These are phyloP conservation scores for Colletotrichum salicis DNA, from an alignment of 2,329 filamentous ascomycete species.

Conservation along the genomic window DNA sequence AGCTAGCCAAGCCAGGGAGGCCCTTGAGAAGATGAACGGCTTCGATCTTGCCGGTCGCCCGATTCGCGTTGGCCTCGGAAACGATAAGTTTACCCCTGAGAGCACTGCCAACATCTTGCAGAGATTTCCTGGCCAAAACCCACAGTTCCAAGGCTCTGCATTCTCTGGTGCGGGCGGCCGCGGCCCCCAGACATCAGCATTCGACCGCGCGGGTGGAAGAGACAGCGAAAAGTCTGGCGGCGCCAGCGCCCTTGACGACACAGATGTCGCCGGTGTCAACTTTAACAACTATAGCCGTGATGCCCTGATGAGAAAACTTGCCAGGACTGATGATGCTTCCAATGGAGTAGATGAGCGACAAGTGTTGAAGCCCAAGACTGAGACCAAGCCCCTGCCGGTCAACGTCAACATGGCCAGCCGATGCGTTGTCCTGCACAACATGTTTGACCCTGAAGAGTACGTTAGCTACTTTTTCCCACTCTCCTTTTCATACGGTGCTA, in stretches of 20 bases:
- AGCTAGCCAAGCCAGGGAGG: constrained; percentile 89
- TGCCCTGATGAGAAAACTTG: constrained; percentile 98
- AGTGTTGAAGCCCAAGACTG: constrained; percentile 80
- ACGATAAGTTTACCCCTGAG: constrained; percentile 99
- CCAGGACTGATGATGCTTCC: constrained; percentile 86
- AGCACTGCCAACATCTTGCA: constrained; percentile 92
- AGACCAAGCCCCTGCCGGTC: constrained; percentile 80
- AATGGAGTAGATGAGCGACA: constrained; percentile 76
- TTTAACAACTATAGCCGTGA: constrained; percentile 99
- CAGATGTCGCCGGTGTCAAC: constrained; percentile 97
- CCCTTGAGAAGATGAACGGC: constrained; percentile 98
- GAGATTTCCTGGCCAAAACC: constrained; percentile 86
- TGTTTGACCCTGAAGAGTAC: constrained; percentile 93
- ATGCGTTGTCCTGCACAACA: constrained; percentile 93
- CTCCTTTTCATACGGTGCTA: constrained; percentile 40
- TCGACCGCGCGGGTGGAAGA: constrained; percentile 89
- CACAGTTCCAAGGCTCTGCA: constrained; percentile 85
- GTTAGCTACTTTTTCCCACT: constrained; percentile 49
- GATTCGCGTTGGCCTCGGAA: constrained; percentile 98
- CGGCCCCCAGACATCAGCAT: constrained; percentile 84
- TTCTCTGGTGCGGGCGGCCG: constrained; percentile 92
- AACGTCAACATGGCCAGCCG: constrained; percentile 93
- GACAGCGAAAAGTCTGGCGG: constrained; percentile 91
- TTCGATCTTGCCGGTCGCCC: constrained; percentile 97
- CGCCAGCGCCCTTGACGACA: constrained; percentile 95